Base-by-base conservation (phyloP, 768 basidiomycete genomes). In the Ramaria rubella region DNA sequence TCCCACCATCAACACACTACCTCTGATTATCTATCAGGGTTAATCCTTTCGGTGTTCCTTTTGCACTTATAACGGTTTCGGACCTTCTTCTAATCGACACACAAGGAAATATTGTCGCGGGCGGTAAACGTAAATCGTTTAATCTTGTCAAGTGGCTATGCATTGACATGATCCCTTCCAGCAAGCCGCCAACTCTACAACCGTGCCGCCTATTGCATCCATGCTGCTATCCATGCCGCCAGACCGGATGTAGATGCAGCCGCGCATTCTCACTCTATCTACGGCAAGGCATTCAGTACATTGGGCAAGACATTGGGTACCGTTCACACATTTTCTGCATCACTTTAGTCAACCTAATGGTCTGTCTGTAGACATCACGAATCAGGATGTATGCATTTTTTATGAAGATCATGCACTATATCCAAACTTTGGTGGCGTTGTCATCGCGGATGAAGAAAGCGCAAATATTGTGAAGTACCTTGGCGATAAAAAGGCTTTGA, bases 361-460 rank as follows among this genome's bases (percentile, higher is more conserved):
- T 17, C 40, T 6, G 17, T 19, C 23, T 4, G 8, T 27, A 56
- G 55, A 56, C 33, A 56, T 56, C 26, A 56, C 55, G 15, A 56
- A 56, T 30, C 55, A 56, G 44, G 55, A 56, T 56, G 55, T 56
- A n/a, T 56, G 55, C 15, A 33, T 56, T 2, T 56, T 56, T 30
- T 56, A 56, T 38, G 43, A 56, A 21, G 55, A 56, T 56, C 55
- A 56, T 34, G 55, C 55, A 8, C 43, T 56, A n/a, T 56, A 56
- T 34, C 55, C 55, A 15, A 49, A 56, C 24, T 56, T 56, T 33
- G 15, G 61, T 31, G 42, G 61, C 48, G 52, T 70, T 66, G 9
- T 69, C 68, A 9, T 70, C 54, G 23, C 70, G 68, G 19, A 71
- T 26, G 24, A 72, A 62, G 58, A 72, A 70, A 3, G 70, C 70